Conservation (phyloP, 2,329 filamentous ascomycete species). For the Sarocladium strictum region DNA sequence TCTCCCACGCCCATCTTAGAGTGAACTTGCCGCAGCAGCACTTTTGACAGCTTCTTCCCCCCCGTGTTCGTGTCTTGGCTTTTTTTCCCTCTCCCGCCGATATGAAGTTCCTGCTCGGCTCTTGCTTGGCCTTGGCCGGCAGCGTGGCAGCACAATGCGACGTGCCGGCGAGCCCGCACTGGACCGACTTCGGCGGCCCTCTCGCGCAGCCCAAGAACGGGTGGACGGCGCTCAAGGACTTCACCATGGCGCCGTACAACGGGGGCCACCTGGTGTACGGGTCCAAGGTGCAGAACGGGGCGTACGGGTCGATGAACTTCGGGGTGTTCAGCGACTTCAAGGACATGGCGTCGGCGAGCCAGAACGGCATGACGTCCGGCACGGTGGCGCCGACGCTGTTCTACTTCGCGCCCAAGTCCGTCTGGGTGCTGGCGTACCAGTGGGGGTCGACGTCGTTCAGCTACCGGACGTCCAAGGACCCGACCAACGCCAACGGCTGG, state of each 20-base stretch:
- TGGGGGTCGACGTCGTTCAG: constrained; percentile 53
- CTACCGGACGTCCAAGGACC: constrained; percentile 51
- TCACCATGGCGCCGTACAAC: constrained; percentile 47
- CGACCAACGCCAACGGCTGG: constrained; percentile 51
- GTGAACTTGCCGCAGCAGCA: no score
- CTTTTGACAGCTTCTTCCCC: no score
- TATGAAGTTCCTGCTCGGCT: neutral
- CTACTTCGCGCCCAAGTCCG: constrained; percentile 51
- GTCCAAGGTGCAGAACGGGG: constrained; percentile 32
- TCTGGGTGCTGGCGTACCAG: constrained; percentile 57
- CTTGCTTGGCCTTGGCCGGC: neutral
- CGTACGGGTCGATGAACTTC: constrained; percentile 53
- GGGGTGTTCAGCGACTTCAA: constrained; percentile 44
- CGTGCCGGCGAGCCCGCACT: constrained; percentile 48
- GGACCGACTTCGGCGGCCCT: constrained; percentile 41
- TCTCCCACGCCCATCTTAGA: no score
- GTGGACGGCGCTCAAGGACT: constrained; percentile 57
- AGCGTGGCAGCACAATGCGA: constrained; percentile 27
- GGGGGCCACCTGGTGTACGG: constrained; percentile 54
- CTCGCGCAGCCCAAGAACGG: constrained; percentile 47
- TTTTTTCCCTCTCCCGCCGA: no score
- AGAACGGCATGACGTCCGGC: constrained; percentile 40
- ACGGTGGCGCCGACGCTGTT: constrained; percentile 57
- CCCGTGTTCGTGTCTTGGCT: no score
- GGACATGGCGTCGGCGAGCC: constrained; percentile 42